Evolutionary conservation across 495 filamentous ascomycete genomes (phyloP), one percentile per base, ranked within the genome.

Genomic region (Hypoxylon perforatum): DNA sequence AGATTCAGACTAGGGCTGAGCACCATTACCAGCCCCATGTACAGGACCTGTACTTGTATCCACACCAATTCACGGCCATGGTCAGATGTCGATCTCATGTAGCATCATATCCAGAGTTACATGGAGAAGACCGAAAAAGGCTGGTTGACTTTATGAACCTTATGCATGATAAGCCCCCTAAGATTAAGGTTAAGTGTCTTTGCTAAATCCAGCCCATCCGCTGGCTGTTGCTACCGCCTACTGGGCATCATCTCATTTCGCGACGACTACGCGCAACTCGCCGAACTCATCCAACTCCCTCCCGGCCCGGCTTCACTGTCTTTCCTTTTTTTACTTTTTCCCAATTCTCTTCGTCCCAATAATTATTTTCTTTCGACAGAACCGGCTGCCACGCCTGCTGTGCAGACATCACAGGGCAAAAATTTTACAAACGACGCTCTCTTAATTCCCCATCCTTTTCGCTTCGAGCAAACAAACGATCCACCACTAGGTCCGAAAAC

Each of bases 211-310:
- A 49, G 44, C 33, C 23, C 49, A 57, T 39, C 44, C 17, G 39
- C n/a, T 42, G 14, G 39, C 39, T 42, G 39, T n/a, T 48, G 42
- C 41, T 60, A 15, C 49, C 8, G n/a, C n/a, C n/a, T n/a, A n/a
- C n/a, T n/a, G n/a, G n/a, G n/a, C 5, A 57, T 22, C 53, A 63
- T 15, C 51, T 47, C 61, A 61, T 64, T 41, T 69, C 61, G 56
- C 61, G 56, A 56, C 50, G 19, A 56, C 52, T n/a, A n/a, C 60
- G 60, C 60, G 55, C 14, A 69, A 56, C 19, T 44, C 50, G 23
- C 23, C 21, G 22, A 30, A 76, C 77, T 76, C 76, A 70, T 67
- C 67, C 70, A 65, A 72, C 77, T 70, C 73, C 56, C 65, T 73
- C 78, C 71, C 62, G 69, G 69, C 59, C 66, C 39, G 44, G 54